Conservation (phyloP, 1,139 yeast genomes). For the Fermentozyma sake region DNA sequence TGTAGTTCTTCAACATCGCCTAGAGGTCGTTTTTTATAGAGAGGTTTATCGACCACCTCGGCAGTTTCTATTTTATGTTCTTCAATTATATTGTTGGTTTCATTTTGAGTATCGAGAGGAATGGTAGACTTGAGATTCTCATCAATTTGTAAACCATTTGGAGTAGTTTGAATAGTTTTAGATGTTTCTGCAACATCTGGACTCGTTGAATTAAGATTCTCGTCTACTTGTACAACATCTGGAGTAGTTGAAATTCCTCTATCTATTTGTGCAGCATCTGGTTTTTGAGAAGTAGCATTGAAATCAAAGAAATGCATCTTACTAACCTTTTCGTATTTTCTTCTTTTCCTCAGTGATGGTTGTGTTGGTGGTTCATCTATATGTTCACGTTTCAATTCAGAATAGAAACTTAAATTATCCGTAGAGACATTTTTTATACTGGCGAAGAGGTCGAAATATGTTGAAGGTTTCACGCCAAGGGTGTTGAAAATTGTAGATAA, state of each 20-base stretch:
- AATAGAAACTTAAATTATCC: too few species aligned
- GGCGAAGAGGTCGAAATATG: too few species aligned
- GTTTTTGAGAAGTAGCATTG: slow-evolving; percentile 6
- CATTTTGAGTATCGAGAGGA: background rate
- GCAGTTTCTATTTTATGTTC: background rate
- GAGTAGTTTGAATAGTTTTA: too few species aligned
- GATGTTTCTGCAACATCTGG: slow-evolving; percentile 1
- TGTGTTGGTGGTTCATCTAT: slow-evolving; percentile 4
- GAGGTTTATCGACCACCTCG: slow-evolving; percentile 6
- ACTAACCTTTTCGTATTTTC: slow-evolving; percentile 28
- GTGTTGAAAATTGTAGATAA: too few species aligned
- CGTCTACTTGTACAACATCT: background rate
- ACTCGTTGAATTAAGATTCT: slow-evolving; percentile 1
- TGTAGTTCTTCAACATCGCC: too few species aligned
- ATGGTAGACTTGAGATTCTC: background rate
- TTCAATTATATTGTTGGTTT: background rate
- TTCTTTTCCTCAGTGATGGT: slow-evolving; percentile 19
- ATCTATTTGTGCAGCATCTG: slow-evolving; percentile 1
- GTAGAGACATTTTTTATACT: too few species aligned
- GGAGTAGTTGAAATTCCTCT: background rate
- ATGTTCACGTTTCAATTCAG: slow-evolving; percentile 4
- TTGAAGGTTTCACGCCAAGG: too few species aligned
- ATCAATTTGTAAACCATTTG: too few species aligned
- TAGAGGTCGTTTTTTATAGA: too few species aligned
- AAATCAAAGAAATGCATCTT: slow-evolving; percentile 33